A percentile compares a stretch with the other conserved stretches of the same genome.
Conservation (phyloP, 2,329 filamentous ascomycete species). For the Neonectria coccinea region DNA sequence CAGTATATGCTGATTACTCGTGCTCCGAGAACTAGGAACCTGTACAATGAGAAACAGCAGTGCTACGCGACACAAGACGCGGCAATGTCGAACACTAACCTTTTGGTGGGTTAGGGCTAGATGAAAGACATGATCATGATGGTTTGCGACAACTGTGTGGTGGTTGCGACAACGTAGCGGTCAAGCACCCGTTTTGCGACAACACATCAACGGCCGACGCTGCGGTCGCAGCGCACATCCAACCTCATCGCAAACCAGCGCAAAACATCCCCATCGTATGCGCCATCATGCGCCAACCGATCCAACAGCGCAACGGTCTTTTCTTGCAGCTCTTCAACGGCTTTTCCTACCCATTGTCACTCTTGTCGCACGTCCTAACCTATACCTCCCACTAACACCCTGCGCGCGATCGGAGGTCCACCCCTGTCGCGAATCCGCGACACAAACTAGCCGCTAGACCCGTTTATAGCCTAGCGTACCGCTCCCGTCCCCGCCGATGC, state of each 20-base stretch:
- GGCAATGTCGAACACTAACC: not conserved
- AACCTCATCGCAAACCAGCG: not conserved
- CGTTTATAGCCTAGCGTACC: slow-evolving; percentile 34
- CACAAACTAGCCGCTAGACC: slow-evolving; percentile 23
- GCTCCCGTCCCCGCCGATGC: slow-evolving; percentile 40
- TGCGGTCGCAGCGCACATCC: slow-evolving; percentile 1
- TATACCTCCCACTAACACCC: slow-evolving; percentile 14
- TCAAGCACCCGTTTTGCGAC: slow-evolving; percentile 16
- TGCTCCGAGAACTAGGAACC: not conserved
- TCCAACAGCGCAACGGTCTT: not conserved
- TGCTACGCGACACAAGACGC: not conserved
- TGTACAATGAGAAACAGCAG: not conserved
- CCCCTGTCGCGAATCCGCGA: slow-evolving; percentile 36
- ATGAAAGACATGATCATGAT: not conserved
- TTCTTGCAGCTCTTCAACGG: not conserved
- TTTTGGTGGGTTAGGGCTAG: not conserved
- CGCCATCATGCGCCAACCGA: slow-evolving; percentile 8
- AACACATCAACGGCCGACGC: not conserved
- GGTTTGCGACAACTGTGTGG: slow-evolving; percentile 15
- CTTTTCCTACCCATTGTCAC: not conserved
- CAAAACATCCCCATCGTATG: not conserved
- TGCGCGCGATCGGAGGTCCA: not conserved
- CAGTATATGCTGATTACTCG: not conserved
- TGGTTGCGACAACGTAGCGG: slow-evolving; percentile 20
- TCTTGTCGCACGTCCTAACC: slow-evolving; percentile 23